phyloP scores from a whole-genome alignment of 345 rosid genomes.

The Passiflora organensis region DNA sequence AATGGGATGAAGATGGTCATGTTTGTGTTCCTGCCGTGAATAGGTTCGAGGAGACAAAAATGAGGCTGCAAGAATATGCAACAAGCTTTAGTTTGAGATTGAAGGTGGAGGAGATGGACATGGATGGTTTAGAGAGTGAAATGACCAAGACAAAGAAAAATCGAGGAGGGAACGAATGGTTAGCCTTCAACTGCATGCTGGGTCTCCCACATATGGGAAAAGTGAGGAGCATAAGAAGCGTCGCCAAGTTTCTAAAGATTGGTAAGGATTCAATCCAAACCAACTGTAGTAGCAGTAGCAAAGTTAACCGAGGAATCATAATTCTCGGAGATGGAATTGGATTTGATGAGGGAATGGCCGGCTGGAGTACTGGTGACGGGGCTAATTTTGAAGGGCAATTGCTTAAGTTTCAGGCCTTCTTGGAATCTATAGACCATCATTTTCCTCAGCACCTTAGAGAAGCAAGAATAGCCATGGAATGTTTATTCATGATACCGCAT shows the following conservation, averaged over 20 bases:
- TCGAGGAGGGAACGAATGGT: slow-evolving; percentile 17
- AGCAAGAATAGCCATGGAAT: slow-evolving; percentile 43
- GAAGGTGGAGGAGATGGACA: slow-evolving; percentile 24
- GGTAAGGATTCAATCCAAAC: slow-evolving; percentile 21
- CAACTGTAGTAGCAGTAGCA: background rate
- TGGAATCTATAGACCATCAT: slow-evolving; percentile 34
- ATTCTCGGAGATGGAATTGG: slow-evolving; percentile 29
- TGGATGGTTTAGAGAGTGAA: slow-evolving; percentile 22
- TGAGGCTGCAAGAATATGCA: slow-evolving; percentile 19
- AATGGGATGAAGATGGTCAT: slow-evolving; percentile 23
- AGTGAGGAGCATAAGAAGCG: slow-evolving; percentile 15
- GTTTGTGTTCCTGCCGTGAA: background rate
- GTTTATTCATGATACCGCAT: slow-evolving; percentile 31
- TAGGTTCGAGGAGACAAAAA: slow-evolving; percentile 21
- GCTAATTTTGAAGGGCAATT: slow-evolving; percentile 24
- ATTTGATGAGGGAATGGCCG: slow-evolving; percentile 12
- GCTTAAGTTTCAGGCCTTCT: slow-evolving; percentile 21
- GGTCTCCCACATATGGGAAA: slow-evolving; percentile 38
- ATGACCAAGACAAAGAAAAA: slow-evolving; percentile 10
- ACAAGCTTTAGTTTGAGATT: slow-evolving; percentile 23
- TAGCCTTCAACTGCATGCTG: slow-evolving; percentile 39
- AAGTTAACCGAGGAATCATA: slow-evolving; percentile 13
- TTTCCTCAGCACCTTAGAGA: slow-evolving; percentile 26
- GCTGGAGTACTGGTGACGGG: slow-evolving; percentile 8
- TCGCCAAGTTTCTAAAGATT: slow-evolving; percentile 17